Conservation (phyloP, 2,329 filamentous ascomycete genomes). For the Helicocarpus griseus region DNA sequence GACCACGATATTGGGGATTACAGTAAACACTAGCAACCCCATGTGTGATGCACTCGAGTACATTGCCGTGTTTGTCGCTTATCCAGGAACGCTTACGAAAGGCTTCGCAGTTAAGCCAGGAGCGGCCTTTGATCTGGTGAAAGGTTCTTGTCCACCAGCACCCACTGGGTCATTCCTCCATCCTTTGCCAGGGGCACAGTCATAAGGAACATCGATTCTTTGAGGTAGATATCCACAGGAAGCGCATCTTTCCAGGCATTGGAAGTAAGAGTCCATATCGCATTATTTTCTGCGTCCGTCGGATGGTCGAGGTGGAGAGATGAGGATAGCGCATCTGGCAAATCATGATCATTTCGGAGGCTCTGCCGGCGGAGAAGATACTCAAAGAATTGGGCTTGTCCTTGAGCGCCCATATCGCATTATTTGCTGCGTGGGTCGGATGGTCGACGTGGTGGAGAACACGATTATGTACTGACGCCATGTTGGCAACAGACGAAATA, state of each 20-base stretch:
- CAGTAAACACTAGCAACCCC: conserved; percentile 19
- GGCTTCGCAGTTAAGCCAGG: conserved; percentile 55
- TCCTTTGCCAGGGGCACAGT: conserved; percentile 49
- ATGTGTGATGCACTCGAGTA: conserved; percentile 18
- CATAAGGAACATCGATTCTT: conserved; percentile 49
- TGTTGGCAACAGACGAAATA: too few relatives aligned
- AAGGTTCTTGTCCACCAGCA: conserved; percentile 44
- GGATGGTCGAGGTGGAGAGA: conserved; percentile 42
- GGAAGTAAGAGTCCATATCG: conserved; percentile 49
- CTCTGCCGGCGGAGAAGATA: neutral
- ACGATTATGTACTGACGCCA: too few relatives aligned
- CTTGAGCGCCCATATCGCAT: too few relatives aligned
- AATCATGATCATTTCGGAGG: neutral
- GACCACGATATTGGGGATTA: conserved; percentile 11
- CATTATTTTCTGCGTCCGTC: conserved; percentile 44
- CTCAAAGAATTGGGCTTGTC: neutral
- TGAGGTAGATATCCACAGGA: conserved; percentile 45
- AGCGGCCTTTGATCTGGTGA: conserved; percentile 41
- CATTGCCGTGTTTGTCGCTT: conserved; percentile 25
- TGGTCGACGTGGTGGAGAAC: too few relatives aligned
- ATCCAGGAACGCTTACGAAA: conserved; percentile 51
- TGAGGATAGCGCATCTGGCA: conserved; percentile 11
- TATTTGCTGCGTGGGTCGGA: neutral
- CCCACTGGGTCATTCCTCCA: conserved; percentile 54
- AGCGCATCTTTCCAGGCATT: conserved; percentile 52